These are phyloP conservation scores for Dictyostelium discoideum DNA, from an alignment of 78 protist genomes.

Conservation along the genomic window DNA sequence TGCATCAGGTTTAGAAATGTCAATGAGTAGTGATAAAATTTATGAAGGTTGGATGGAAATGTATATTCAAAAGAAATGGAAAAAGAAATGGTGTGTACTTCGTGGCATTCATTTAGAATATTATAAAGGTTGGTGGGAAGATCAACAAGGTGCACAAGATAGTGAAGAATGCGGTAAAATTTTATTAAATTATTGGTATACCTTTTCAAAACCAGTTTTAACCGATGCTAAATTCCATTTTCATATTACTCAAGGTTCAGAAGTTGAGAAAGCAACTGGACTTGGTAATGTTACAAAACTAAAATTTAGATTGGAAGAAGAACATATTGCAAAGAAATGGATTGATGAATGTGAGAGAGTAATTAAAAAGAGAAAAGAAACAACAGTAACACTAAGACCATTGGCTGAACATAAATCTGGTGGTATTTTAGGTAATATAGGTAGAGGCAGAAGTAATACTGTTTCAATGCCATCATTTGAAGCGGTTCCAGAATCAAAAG, in stretches of 20 bases:
- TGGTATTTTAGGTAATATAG: background rate
- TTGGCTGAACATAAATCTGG: conserved; percentile 45
- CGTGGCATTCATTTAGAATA: conserved; percentile 42
- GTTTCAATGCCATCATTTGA: background rate
- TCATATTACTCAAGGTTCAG: conserved; percentile 19
- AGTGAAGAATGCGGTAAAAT: conserved; percentile 13
- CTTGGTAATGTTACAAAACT: background rate
- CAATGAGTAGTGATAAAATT: conserved; percentile 2
- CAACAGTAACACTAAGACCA: conserved; percentile 74
- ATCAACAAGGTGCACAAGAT: background rate
- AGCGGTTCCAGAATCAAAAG: background rate
- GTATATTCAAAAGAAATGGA: conserved; percentile 17
- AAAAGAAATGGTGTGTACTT: conserved; percentile 50
- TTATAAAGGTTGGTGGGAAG: conserved; percentile 77
- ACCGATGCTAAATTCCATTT: conserved; percentile 42
- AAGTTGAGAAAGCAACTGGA: conserved; percentile 33
- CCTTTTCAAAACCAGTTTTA: background rate
- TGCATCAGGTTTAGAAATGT: background rate
- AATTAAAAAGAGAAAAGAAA: conserved; percentile 51
- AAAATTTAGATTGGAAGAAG: conserved; percentile 50
- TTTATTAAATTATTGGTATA: conserved; percentile 53
- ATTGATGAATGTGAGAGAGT: conserved; percentile 33
- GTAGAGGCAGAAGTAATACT: conserved; percentile 54
- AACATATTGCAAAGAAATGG: conserved; percentile 26
- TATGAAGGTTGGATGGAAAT: conserved; percentile 71